Evolutionary conservation across 2,329 filamentous ascomycete genomes (phyloP), one percentile per base, ranked within the genome.

Genomic region (Lasiodiplodia theobromae): DNA sequence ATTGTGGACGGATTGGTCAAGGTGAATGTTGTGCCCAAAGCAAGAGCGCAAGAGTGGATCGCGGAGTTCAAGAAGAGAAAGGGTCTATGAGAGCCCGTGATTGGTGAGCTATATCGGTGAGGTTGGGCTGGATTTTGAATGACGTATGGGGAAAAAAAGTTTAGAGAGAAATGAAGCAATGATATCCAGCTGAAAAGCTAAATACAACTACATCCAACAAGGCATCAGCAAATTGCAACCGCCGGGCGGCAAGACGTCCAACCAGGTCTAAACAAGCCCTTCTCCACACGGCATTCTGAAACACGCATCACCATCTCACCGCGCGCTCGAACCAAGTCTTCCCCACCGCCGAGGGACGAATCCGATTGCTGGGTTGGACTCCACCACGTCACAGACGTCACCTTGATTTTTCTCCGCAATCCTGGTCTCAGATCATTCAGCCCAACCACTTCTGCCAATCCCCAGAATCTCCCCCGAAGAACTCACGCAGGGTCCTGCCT

Each of bases 1-100:
- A 86, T 99, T 11, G 89, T 97, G 57, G 95, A 99, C 80, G 91
- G 93, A 37, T 81, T 98, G 71, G 87, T 98, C 28, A 89, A 85
- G 76, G 88, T 99, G 37, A 94, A 92, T 76, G 88, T 98, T 1
- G 85, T 99, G 71, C 95, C 95, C 0, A 90, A 87, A 74, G 80
- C 79, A 3, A 89, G 88, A 80, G 89, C 91, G 1, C 86, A 86
- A 10, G 85, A 79, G n/a, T 99, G 94, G 90, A 89, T 97, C 44
- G 86, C 88, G 71, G 92, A 96, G 73, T 94, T 94, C 78, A 98
- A 97, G 83, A 86, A 83, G 74, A 89, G 92, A 77, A 92, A 88
- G 71, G 71, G 69, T 21, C 44, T 68, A n/a, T 68, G 62, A 40
- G 14, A 23, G 31, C 8, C 18, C 14, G 3, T 37, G 54, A 37